Percentiles rank a stretch among this genome's conserved stretches.
phyloP scores from a whole-genome alignment of 2,329 filamentous ascomycete species.

The Colletotrichum echinochloae region DNA sequence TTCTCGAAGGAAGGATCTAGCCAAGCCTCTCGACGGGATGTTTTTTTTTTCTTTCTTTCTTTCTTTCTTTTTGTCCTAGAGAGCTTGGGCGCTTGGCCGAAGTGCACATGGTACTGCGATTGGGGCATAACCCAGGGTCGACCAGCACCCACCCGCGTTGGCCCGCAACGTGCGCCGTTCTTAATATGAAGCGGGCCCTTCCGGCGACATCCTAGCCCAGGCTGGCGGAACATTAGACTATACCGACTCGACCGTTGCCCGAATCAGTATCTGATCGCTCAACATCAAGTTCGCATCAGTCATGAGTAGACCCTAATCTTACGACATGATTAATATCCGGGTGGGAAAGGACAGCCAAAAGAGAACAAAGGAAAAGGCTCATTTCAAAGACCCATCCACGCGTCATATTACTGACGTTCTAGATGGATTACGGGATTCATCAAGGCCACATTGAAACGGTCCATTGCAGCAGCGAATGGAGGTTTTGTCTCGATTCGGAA shows the following conservation, averaged over 20 bases:
- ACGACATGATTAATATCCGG: conserved; percentile 22
- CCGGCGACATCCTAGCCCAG: conserved; percentile 30
- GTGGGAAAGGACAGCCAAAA: background rate
- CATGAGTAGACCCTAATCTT: conserved; percentile 10
- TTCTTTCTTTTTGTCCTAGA: conserved; percentile 15
- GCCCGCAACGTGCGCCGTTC: conserved; percentile 39
- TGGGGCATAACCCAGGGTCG: conserved; percentile 33
- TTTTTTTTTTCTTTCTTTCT: too few relatives aligned
- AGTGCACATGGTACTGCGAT: conserved; percentile 20
- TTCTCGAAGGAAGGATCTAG: conserved; percentile 11
- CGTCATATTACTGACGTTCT: background rate
- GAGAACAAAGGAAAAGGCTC: background rate
- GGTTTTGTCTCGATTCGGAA: background rate
- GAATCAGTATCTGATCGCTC: conserved; percentile 36
- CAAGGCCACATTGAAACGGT: background rate
- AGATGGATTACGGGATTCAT: background rate
- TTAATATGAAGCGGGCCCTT: conserved; percentile 38
- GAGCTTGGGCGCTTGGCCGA: background rate
- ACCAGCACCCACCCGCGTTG: conserved; percentile 37
- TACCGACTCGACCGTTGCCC: conserved; percentile 19
- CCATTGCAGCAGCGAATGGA: background rate
- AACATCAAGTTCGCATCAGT: conserved; percentile 31
- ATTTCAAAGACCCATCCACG: conserved; percentile 2
- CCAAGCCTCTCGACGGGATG: conserved; percentile 9
- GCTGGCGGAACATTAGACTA: conserved; percentile 14